Percentiles rank a stretch among this genome's conserved stretches.
These are phyloP conservation scores for Yamadazyma atmosphaerica DNA, from an alignment of 1,139 yeast genomes.

Conservation along the genomic window DNA sequence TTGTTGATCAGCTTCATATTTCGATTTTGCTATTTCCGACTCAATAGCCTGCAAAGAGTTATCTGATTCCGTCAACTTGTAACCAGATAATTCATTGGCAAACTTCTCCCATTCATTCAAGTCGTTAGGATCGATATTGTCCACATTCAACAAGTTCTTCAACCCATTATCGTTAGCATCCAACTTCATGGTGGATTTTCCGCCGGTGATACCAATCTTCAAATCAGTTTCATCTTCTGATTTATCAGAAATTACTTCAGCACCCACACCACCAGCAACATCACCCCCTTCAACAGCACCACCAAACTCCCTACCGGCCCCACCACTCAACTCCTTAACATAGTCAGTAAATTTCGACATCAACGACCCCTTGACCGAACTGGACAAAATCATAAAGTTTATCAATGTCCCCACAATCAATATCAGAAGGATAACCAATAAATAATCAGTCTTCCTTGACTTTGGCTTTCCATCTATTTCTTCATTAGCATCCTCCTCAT, in stretches of 20 bases:
- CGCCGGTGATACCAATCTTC: conserved; percentile 1
- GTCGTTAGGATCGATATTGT: conserved; percentile 13
- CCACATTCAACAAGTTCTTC: conserved; percentile 12
- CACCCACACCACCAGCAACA: background rate
- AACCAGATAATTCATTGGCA: conserved; percentile 6
- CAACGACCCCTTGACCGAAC: background rate
- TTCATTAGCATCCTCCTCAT: conserved; percentile 2
- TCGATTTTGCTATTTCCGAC: conserved; percentile 1
- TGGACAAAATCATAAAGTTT: conserved; percentile 11
- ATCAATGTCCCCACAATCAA: conserved; percentile 12
- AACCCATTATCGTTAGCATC: conserved; percentile 5
- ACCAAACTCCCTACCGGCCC: too few species aligned
- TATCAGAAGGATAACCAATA: conserved; percentile 9
- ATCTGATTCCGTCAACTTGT: background rate
- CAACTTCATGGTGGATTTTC: background rate
- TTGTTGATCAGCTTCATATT: conserved; percentile 1
- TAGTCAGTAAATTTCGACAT: background rate
- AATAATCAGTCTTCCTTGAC: conserved; percentile 7
- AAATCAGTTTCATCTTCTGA: background rate
- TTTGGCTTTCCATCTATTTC: background rate
- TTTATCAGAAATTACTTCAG: background rate
- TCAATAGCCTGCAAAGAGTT: conserved; percentile 1
- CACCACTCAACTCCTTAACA: too few species aligned
- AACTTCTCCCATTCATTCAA: conserved; percentile 18
- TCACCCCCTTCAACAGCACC: too few species aligned